These are phyloP conservation scores for Ramichloridium luteum DNA, from an alignment of 2,329 filamentous ascomycete genomes.

Conservation along the genomic window DNA sequence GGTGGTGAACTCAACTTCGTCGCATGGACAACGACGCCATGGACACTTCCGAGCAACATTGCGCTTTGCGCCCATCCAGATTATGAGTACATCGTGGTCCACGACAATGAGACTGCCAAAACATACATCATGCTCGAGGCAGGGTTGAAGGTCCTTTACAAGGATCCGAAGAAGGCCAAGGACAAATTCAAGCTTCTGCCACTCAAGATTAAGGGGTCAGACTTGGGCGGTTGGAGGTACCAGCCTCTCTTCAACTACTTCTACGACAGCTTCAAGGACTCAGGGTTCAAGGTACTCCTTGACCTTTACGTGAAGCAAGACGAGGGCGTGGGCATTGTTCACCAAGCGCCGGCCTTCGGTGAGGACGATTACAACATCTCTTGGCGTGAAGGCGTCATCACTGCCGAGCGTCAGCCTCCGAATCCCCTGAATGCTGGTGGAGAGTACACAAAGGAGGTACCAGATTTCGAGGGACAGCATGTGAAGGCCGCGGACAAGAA, in stretches of 20 bases:
- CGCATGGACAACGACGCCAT: constrained; percentile 82
- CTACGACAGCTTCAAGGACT: constrained; percentile 74
- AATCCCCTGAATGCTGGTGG: constrained; percentile 83
- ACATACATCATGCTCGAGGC: constrained; percentile 77
- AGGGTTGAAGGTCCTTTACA: constrained; percentile 72
- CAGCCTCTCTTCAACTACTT: constrained; percentile 84
- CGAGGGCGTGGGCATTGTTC: constrained; percentile 85
- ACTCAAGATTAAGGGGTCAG: constrained; percentile 61
- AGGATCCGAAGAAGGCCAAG: constrained; percentile 90
- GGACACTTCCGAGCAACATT: constrained; percentile 75
- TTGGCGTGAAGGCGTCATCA: constrained; percentile 63
- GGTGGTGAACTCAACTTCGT: constrained; percentile 53
- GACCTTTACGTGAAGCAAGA: constrained; percentile 80
- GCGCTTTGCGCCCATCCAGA: constrained; percentile 66
- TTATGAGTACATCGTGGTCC: constrained; percentile 78
- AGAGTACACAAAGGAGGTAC: constrained; percentile 62
- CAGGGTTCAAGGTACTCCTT: constrained; percentile 69
- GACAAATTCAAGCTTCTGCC: constrained; percentile 76
- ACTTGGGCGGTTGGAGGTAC: constrained; percentile 83
- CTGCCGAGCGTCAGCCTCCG: constrained; percentile 63
- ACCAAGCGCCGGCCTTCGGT: constrained; percentile 86
- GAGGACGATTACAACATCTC: constrained; percentile 90
- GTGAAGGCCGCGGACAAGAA: constrained; percentile 88
- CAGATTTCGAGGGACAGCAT: constrained; percentile 73
- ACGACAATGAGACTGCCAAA: constrained; percentile 69